Base-by-base conservation (phyloP, 2,329 filamentous ascomycete species). In the Beauveria rudraprayagi region DNA sequence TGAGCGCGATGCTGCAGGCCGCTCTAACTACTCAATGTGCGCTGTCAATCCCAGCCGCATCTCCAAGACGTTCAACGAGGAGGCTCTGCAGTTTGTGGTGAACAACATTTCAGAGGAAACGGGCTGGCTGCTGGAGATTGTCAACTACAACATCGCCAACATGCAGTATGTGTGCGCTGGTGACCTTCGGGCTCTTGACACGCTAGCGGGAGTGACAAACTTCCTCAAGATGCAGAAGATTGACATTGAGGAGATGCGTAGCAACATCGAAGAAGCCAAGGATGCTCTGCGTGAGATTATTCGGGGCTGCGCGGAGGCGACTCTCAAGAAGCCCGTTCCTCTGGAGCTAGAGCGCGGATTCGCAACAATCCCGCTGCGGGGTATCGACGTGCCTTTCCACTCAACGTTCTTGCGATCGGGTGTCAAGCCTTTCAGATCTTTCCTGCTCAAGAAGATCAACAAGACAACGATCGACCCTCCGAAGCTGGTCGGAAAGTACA, bases 371-470 rank as follows among this genome's bases (percentile, higher is more conserved):
- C 94, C 95, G 48, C 89, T 99, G 66, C 91, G 89, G 71, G 95
- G 95, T 65, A 99, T 99, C 69, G 94, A 99, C 70, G 95, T 97
- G 72, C 94, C 94, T 50, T 99, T 99, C 90, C 94, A 99, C 83
- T 94, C 90, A 68, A 99, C 94, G 19, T 99, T 99, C 83, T 79
- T 99, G 77, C 90, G 95, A 61, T 96, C 92, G 44, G 95, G 94
- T 70, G 94, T 99, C 76, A 99, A 99, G 83, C 94, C 95, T 52
- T 99, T 99, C 91, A 86, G 94, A 67, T 93, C 88, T 50, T 99
- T 99, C 85, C 77, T 99, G 73, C 88, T 97, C 69, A 99, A 97
- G 90, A 99, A 99, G 85, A 97, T 99, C 80, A 92, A 97, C 83
- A 96, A 96, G 86, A 97, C 92, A 26, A 95, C 90, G 59, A 97